Percentiles rank a stretch among this genome's conserved stretches.
These are phyloP conservation scores for Tetrastigma voinierianum DNA, from an alignment of 164 flowering plant genomes.

Conservation along the genomic window DNA sequence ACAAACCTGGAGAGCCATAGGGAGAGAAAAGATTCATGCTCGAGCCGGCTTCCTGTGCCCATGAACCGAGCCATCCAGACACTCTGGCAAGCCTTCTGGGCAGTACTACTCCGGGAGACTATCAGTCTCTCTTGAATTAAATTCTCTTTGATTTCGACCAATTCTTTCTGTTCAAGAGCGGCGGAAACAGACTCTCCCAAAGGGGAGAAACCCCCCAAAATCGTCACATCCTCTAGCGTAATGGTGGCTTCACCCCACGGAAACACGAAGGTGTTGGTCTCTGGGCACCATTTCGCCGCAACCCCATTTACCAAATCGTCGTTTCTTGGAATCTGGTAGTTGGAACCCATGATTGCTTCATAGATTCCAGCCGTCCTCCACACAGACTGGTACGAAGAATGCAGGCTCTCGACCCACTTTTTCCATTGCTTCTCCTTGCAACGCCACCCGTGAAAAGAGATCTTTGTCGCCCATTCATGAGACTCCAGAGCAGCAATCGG, in stretches of 20 bases:
- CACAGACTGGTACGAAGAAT: not conserved
- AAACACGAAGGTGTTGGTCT: conserved; percentile 36
- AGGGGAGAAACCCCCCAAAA: conserved; percentile 32
- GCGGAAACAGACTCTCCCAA: conserved; percentile 24
- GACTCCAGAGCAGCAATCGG: too few relatives aligned
- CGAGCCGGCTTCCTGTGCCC: conserved; percentile 16
- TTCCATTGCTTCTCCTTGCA: conserved; percentile 11
- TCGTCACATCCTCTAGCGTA: conserved; percentile 34
- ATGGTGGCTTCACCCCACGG: conserved; percentile 42
- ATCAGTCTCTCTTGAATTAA: not conserved
- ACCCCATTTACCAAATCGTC: conserved; percentile 17
- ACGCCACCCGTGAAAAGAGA: conserved; percentile 10
- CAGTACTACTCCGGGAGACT: not conserved
- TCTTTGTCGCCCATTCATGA: not conserved
- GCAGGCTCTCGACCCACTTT: conserved; percentile 24
- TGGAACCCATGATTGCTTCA: conserved; percentile 27
- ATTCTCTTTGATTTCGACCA: conserved; percentile 1
- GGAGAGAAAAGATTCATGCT: conserved; percentile 37
- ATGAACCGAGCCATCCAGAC: conserved; percentile 14
- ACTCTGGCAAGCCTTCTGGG: not conserved
- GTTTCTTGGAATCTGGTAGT: conserved; percentile 5
- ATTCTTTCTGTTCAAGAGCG: not conserved
- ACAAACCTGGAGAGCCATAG: conserved; percentile 41
- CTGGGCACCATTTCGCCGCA: conserved; percentile 31
- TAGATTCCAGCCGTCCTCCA: conserved; percentile 33